phyloP scores from a whole-genome alignment of 352 stramenopile genomes.

The Elongisporangium prolatum region DNA sequence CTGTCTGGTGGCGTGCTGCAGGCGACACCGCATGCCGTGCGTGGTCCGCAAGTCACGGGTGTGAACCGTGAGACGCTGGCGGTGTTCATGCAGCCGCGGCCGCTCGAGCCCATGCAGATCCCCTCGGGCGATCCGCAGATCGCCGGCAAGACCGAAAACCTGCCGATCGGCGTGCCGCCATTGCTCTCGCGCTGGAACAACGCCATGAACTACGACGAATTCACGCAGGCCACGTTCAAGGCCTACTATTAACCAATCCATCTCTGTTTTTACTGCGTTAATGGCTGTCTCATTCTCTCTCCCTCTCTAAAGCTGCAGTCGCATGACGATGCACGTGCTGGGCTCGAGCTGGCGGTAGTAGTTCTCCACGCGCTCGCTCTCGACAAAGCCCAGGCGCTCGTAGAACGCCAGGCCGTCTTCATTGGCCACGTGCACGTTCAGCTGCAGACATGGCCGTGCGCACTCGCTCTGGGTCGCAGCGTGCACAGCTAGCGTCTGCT shows the following conservation, averaged over 20 bases:
- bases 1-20: slow-evolving; percentile 91
- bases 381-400: slow-evolving; percentile 34
- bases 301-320: no score
- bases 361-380: slow-evolving; percentile 37
- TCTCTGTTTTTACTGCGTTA: neutral
- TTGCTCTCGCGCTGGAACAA: slow-evolving; percentile 85
- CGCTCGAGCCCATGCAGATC: slow-evolving; percentile 74
- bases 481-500: slow-evolving; percentile 7
- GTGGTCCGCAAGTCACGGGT: slow-evolving; percentile 62
- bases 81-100: slow-evolving; percentile 96
- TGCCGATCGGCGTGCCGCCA: slow-evolving; percentile 76
- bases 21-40: slow-evolving; percentile 90
- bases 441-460: slow-evolving; percentile 18
- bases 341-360: slow-evolving; percentile 68
- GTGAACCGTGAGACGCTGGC: slow-evolving; percentile 92
- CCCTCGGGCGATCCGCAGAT: slow-evolving; percentile 39
- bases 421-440: slow-evolving; percentile 65
- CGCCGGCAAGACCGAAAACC: slow-evolving; percentile 62
- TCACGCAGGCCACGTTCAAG: slow-evolving; percentile 88
- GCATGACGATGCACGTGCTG: slow-evolving; percentile 43
- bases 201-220: slow-evolving; percentile 90
- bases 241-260: slow-evolving; percentile 76
- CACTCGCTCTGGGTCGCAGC: slow-evolving; percentile 3
- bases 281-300: no score
- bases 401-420: slow-evolving; percentile 63